A percentile compares a stretch with the other conserved stretches of the same genome.
Conservation (phyloP, 345 rosid species). For the Acer campestre region DNA sequence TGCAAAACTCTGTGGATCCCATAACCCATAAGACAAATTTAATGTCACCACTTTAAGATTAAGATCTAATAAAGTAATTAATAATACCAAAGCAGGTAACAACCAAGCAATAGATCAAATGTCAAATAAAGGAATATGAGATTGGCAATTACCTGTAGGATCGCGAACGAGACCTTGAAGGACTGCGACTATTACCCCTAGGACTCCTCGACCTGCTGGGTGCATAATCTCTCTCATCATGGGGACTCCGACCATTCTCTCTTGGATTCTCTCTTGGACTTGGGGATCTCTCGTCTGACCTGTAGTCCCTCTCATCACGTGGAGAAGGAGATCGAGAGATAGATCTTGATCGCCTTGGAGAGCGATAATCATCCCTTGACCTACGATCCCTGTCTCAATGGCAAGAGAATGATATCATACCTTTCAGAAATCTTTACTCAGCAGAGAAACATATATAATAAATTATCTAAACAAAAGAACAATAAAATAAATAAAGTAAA, state of each 20-base stretch:
- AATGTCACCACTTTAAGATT: neutral
- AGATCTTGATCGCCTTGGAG: slow-evolving; percentile 58
- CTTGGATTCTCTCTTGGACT: slow-evolving; percentile 56
- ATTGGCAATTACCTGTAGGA: slow-evolving; percentile 49
- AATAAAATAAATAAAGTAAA: neutral
- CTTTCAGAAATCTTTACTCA: slow-evolving; percentile 11
- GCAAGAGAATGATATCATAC: slow-evolving; percentile 8
- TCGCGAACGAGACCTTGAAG: slow-evolving; percentile 52
- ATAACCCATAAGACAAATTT: neutral
- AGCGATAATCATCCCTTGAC: slow-evolving; percentile 45
- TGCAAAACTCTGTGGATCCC: neutral
- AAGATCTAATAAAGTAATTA: neutral
- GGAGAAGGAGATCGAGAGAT: slow-evolving; percentile 61
- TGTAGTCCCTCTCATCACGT: slow-evolving; percentile 40
- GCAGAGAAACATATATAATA: neutral
- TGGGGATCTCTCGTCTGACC: slow-evolving; percentile 43
- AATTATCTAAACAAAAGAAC: neutral
- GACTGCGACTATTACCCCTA: slow-evolving; percentile 37
- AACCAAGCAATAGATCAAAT: neutral
- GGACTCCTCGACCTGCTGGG: slow-evolving; percentile 52
- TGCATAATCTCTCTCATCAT: slow-evolving; percentile 42
- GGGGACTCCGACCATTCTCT: slow-evolving; percentile 44
- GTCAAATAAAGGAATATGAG: neutral
- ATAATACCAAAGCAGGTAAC: neutral
- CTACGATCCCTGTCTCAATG: slow-evolving; percentile 45